phyloP scores from a whole-genome alignment of 768 basidiomycete species.

The Tephrocybe sp. region DNA sequence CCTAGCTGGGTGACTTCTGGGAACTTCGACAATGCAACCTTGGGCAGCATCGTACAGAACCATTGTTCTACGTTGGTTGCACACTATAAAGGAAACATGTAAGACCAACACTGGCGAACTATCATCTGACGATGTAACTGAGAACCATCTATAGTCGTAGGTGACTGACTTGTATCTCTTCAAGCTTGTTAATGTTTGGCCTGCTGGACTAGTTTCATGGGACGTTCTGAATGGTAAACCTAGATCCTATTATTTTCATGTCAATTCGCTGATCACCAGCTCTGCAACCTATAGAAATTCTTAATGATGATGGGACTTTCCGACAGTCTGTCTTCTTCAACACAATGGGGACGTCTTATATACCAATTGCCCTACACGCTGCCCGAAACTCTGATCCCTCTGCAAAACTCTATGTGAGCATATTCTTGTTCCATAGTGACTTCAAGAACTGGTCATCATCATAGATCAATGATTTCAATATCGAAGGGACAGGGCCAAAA shows the following conservation, averaged over 20 bases:
- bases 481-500: slow-evolving; percentile 48
- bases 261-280: no score
- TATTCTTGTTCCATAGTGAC: background rate
- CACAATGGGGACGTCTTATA: slow-evolving; percentile 44
- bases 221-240: slow-evolving; percentile 45
- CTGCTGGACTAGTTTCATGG: slow-evolving; percentile 33
- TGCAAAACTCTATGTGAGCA: slow-evolving; percentile 54
- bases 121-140: no score
- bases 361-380: slow-evolving; percentile 49
- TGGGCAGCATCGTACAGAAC: slow-evolving; percentile 44
- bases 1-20: slow-evolving; percentile 49
- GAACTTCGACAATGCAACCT: slow-evolving; percentile 40
- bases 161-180: background rate
- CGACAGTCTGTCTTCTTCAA: slow-evolving; percentile 54
- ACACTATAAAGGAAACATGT: slow-evolving; percentile 56
- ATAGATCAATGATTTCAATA: slow-evolving; percentile 42
- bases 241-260: no score
- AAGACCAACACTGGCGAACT: slow-evolving; percentile 10
- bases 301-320: slow-evolving; percentile 62
- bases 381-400: slow-evolving; percentile 54
- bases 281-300: slow-evolving; percentile 51
- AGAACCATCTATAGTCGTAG: background rate
- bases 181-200: slow-evolving; percentile 11
- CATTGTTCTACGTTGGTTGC: slow-evolving; percentile 51
- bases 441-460: background rate